These are phyloP conservation scores for Millerozyma acaciae DNA, from an alignment of 805 yeast genomes.

Conservation along the genomic window DNA sequence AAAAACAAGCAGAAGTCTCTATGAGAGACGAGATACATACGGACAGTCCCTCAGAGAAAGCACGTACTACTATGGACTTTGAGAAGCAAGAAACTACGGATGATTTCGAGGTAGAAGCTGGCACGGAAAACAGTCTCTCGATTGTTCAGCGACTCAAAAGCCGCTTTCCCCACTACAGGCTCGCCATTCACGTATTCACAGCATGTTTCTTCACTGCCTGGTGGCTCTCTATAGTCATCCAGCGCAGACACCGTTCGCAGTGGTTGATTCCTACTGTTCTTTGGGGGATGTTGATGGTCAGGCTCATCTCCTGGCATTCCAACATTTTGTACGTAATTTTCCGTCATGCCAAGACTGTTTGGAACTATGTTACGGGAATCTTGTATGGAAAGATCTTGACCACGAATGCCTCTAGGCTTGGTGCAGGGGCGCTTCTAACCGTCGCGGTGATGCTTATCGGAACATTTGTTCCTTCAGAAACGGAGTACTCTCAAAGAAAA, in stretches of 20 bases:
- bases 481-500: slow-evolving; percentile 40
- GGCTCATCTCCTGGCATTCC: slow-evolving; percentile 49
- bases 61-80: too few species aligned
- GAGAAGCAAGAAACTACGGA: too few species aligned
- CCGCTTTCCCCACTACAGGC: slow-evolving; percentile 13
- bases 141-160: slow-evolving; percentile 8
- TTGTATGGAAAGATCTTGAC: slow-evolving; percentile 40
- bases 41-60: too few species aligned
- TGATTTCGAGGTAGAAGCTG: too few species aligned
- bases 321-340: slow-evolving; percentile 22
- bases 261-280: slow-evolving; percentile 59
- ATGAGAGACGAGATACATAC: too few species aligned
- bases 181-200: slow-evolving; percentile 19
- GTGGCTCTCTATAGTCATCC: slow-evolving; percentile 56
- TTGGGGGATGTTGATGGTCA: slow-evolving; percentile 47
- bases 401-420: slow-evolving; percentile 33
- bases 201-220: slow-evolving; percentile 46
- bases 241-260: slow-evolving; percentile 42
- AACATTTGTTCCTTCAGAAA: slow-evolving; percentile 49
- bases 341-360: slow-evolving; percentile 15
- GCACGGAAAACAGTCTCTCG: too few species aligned
- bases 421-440: slow-evolving; percentile 43
- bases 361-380: slow-evolving; percentile 32
- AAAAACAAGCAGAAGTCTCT: too few species aligned
- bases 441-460: slow-evolving; percentile 50